Evolutionary conservation across 768 basidiomycete genomes (phyloP), one percentile per base, ranked within the genome.

Genomic region (Boletus bicolor): DNA sequence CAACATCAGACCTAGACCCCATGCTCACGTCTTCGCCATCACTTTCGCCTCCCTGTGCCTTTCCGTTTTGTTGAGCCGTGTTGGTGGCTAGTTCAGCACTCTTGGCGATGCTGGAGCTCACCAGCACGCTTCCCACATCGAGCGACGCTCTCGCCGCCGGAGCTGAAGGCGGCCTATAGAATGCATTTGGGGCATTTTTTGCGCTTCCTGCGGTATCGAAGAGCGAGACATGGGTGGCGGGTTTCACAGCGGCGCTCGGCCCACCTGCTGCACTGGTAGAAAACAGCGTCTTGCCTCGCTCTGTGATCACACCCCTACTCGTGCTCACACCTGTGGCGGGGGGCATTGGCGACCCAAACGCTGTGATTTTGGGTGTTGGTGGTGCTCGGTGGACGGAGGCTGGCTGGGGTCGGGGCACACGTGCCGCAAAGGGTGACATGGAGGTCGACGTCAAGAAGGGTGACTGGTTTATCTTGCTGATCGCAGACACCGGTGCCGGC

Each of bases 121-220:
- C 54, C 34, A 54, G 46, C 10, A 30, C 44, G 8, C 53, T 50
- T 10, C 43, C 55, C 37, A 38, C 41, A 17, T 56, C 58, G 7
- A 58, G 36, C 3, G 53, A 42, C 7, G 24, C 17, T 19, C 21
- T 56, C 15, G 28, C 36, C 5, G 30, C 44, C 8, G 32, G 34
- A 1, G 67, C 51, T 11, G 70, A 59, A 4, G 82, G 78, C 0
- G 84, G 85, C 37, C 79, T 75, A 64, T 83, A 89, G 65, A 89
- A 89, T 5, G 87, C 87, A 58, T 89, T 89, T 24, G 75, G 77
- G 9, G 78, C 76, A 34, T 73, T 75, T 48, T 78, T 79, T 1
- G 86, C 84, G 26, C 76, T 78, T 17, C 76, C 75, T 2, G 63
- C 50, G 2, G 78, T 76, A 7, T 77, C 75, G 53, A 85, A 82